These are phyloP conservation scores for Chenopodium quinoa DNA, from an alignment of 148 eudicot genomes.

Conservation along the genomic window DNA sequence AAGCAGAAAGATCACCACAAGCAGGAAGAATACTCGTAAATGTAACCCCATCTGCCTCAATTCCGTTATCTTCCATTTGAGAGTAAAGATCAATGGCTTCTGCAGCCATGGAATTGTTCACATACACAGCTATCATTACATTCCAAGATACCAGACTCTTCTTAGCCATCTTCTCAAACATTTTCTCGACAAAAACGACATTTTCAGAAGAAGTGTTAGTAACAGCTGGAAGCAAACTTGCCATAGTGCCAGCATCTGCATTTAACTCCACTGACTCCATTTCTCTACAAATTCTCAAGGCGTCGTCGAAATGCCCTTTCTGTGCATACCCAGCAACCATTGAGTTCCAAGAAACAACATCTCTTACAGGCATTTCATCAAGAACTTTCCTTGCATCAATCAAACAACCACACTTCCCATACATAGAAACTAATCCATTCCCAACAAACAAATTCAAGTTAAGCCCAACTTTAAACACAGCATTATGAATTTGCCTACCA, in stretches of 20 bases:
- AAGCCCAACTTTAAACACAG: conserved; percentile 50
- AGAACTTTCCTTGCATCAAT: conserved; percentile 49
- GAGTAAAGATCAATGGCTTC: conserved; percentile 62
- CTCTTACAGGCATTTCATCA: conserved; percentile 53
- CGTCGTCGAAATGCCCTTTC: conserved; percentile 63
- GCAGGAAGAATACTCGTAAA: conserved; percentile 81
- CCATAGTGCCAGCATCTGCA: conserved; percentile 79
- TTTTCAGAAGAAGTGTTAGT: conserved; percentile 47
- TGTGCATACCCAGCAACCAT: conserved; percentile 70
- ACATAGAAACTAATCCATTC: conserved; percentile 73
- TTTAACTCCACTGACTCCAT: conserved; percentile 42
- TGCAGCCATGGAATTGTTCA: conserved; percentile 65
- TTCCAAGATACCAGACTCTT: conserved; percentile 66
- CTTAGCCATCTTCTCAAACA: conserved; percentile 43
- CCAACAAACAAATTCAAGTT: conserved; percentile 50
- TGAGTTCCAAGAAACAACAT: conserved; percentile 78
- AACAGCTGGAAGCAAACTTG: conserved; percentile 69
- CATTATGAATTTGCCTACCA: conserved; percentile 57
- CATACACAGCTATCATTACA: conserved; percentile 80
- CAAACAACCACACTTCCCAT: conserved; percentile 68
- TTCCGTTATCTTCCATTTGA: conserved; percentile 51
- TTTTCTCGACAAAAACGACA: conserved; percentile 50
- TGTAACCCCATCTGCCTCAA: conserved; percentile 65
- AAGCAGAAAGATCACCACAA: conserved; percentile 79
- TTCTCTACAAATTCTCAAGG: conserved; percentile 56